Conservation (phyloP, 2,329 filamentous ascomycete genomes). For the Hymenoscyphus salicellus region DNA sequence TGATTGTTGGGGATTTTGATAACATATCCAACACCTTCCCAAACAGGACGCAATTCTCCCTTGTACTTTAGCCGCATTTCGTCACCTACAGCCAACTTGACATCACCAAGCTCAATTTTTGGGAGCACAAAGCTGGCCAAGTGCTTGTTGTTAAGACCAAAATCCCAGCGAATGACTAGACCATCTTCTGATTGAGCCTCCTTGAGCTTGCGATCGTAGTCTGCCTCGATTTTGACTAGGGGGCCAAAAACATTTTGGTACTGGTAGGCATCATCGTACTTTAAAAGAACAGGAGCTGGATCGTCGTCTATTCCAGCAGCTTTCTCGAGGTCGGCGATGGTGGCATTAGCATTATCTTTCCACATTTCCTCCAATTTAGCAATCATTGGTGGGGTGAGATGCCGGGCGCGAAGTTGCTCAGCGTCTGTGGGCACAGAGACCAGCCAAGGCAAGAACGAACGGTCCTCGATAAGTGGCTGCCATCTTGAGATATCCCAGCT, state of each 20-base stretch:
- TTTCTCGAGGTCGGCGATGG: conserved; percentile 87
- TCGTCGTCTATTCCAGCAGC: conserved; percentile 90
- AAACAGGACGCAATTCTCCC: conserved; percentile 83
- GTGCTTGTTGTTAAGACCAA: conserved; percentile 95
- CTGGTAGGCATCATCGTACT: conserved; percentile 96
- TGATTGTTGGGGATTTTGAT: conserved; percentile 99
- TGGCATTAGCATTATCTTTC: conserved; percentile 91
- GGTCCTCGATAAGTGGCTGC: conserved; percentile 96
- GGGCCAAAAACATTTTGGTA: conserved; percentile 99
- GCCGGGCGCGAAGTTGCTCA: conserved; percentile 91
- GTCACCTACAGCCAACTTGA: conserved; percentile 95
- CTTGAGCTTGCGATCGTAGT: conserved; percentile 98
- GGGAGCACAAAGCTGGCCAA: conserved; percentile 92
- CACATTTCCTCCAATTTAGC: conserved; percentile 96
- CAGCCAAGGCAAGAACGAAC: conserved; percentile 91
- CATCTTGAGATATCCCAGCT: conserved; percentile 98
- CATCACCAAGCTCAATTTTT: conserved; percentile 95
- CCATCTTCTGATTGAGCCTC: conserved; percentile 97
- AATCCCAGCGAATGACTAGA: conserved; percentile 90
- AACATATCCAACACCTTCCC: conserved; percentile 98
- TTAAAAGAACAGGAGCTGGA: conserved; percentile 83
- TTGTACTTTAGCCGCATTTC: conserved; percentile 98
- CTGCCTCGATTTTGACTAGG: conserved; percentile 96
- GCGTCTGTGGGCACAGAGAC: conserved; percentile 85
- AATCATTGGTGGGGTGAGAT: conserved; percentile 90